These are phyloP conservation scores for Aquilaria agallochum DNA, from an alignment of 441 rosid species.

Conservation along the genomic window DNA sequence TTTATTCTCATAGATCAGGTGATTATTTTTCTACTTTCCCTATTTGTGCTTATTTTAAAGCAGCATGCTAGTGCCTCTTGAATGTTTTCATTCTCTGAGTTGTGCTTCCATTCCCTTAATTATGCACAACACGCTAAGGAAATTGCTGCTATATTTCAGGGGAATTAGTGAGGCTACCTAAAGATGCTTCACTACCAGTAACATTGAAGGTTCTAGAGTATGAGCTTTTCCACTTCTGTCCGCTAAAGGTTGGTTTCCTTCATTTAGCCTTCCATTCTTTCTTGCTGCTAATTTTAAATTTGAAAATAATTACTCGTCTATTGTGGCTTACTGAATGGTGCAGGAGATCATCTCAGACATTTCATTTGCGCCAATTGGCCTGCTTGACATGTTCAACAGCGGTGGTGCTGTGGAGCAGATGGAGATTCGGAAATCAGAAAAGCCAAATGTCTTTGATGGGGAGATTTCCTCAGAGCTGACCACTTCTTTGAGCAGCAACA, in stretches of 20 bases:
- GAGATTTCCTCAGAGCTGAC: slow-evolving; percentile 39
- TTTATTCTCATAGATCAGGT: slow-evolving; percentile 74
- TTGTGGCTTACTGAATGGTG: slow-evolving; percentile 2
- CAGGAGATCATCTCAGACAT: slow-evolving; percentile 63
- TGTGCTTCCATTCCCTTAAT: no score
- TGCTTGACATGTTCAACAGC: slow-evolving; percentile 81
- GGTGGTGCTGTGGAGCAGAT: slow-evolving; percentile 70
- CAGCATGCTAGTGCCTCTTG: background rate
- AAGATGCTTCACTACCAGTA: slow-evolving; percentile 69
- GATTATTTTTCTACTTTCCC: background rate
- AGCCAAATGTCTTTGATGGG: slow-evolving; percentile 47
- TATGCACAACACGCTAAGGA: slow-evolving; percentile 3
- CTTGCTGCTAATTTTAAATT: background rate
- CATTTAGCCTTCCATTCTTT: background rate
- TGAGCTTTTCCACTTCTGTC: slow-evolving; percentile 87
- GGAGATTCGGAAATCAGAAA: slow-evolving; percentile 33
- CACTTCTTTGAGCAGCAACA: slow-evolving; percentile 33
- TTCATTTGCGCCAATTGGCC: slow-evolving; percentile 80
- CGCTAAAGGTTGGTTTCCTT: slow-evolving; percentile 44
- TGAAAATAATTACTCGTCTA: slow-evolving; percentile 1
- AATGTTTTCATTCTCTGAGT: background rate
- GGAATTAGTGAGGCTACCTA: slow-evolving; percentile 63
- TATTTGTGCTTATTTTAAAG: background rate
- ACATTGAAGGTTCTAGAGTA: slow-evolving; percentile 81
- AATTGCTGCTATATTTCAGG: slow-evolving; percentile 32